These are phyloP conservation scores for Didymella pinodella DNA, from an alignment of 2,329 filamentous ascomycete genomes.

Conservation along the genomic window DNA sequence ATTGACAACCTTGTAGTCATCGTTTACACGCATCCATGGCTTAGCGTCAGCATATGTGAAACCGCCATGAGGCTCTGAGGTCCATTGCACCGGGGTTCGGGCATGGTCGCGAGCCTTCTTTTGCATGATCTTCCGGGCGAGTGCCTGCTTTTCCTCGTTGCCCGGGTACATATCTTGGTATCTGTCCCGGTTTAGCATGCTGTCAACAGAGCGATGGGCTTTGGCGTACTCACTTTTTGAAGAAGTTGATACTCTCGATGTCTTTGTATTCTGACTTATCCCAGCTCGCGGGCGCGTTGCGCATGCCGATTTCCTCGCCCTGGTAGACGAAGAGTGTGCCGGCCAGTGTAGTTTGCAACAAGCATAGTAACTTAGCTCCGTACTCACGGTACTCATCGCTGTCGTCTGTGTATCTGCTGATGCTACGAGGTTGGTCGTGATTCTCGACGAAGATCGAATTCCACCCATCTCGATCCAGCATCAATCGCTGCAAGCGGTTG, in stretches of 20 bases:
- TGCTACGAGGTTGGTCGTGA: constrained; percentile 61
- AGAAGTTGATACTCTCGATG: constrained; percentile 66
- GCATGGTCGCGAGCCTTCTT: constrained; percentile 71
- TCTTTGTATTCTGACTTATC: constrained; percentile 59
- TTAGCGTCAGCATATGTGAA: constrained; percentile 63
- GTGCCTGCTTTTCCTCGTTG: constrained; percentile 36
- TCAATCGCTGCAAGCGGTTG: constrained; percentile 47
- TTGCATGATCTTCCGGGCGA: constrained; percentile 56
- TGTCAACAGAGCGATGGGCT: no score
- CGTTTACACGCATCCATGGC: constrained; percentile 69
- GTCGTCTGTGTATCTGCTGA: constrained; percentile 59
- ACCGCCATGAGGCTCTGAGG: constrained; percentile 62
- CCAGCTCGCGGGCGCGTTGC: constrained; percentile 56
- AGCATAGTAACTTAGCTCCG: constrained; percentile 57
- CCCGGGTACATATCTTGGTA: constrained; percentile 43
- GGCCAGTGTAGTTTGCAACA: constrained; percentile 58
- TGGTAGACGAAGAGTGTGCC: constrained; percentile 61
- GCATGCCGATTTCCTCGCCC: constrained; percentile 62
- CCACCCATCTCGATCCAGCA: constrained; percentile 54
- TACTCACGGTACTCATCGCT: constrained; percentile 56
- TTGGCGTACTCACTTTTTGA: constrained; percentile 43
- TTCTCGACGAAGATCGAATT: constrained; percentile 63
- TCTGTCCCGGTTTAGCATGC: constrained; percentile 23
- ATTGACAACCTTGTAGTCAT: constrained; percentile 64
- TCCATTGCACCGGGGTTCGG: constrained; percentile 74